Percentiles rank a stretch among this genome's conserved stretches.
phyloP scores from a whole-genome alignment of 495 filamentous ascomycete genomes.

The Cryomyces minteri region DNA sequence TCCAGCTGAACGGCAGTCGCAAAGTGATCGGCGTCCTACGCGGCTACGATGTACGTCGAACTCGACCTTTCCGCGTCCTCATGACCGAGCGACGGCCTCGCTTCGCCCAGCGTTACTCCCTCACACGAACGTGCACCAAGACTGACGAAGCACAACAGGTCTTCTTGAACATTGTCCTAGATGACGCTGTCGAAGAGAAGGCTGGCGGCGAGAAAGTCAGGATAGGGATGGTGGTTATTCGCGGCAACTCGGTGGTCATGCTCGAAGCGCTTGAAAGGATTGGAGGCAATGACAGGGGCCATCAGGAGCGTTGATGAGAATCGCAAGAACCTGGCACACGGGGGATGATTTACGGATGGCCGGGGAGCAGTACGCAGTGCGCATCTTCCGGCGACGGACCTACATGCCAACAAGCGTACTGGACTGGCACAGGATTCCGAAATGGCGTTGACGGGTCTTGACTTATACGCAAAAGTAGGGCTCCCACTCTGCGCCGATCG shows the following conservation, averaged over 20 bases:
- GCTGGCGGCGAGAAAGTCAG: constrained; percentile 75
- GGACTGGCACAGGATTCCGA: too few species aligned
- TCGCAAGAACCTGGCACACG: too few species aligned
- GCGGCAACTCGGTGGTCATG: constrained; percentile 93
- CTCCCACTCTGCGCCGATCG: too few species aligned
- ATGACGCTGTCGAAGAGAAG: constrained; percentile 96
- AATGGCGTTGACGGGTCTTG: too few species aligned
- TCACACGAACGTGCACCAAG: too few species aligned
- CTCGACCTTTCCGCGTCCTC: not conserved
- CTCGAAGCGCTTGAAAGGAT: constrained; percentile 36
- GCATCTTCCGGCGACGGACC: too few species aligned
- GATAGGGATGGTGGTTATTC: constrained; percentile 87
- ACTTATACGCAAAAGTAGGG: too few species aligned
- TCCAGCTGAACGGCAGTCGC: constrained; percentile 91
- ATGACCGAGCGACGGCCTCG: not conserved
- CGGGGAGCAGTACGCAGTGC: too few species aligned
- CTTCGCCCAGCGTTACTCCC: not conserved
- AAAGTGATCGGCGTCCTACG: constrained; percentile 89
- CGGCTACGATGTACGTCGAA: constrained; percentile 71
- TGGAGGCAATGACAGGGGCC: too few species aligned
- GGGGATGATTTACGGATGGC: too few species aligned
- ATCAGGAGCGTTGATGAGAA: too few species aligned
- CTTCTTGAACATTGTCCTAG: constrained; percentile 94
- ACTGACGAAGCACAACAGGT: constrained; percentile 35
- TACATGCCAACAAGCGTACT: too few species aligned